phyloP scores from a whole-genome alignment of 2,329 filamentous ascomycete genomes.

The Colletotrichum horii region DNA sequence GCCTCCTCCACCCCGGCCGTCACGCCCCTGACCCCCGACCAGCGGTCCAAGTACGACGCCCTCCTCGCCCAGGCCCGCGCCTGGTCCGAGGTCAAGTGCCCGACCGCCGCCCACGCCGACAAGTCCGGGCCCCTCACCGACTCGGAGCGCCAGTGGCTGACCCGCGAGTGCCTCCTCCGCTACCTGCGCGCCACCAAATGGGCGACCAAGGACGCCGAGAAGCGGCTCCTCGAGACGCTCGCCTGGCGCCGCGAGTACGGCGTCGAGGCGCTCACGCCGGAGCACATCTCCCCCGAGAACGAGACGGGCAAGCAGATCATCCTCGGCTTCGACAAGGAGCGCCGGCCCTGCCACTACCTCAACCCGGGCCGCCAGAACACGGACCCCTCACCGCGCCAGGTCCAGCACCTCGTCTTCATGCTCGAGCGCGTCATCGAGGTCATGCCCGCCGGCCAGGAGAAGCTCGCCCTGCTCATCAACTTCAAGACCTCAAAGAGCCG shows the following conservation, averaged over 20 bases:
- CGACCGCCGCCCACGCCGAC: slow-evolving; percentile 54
- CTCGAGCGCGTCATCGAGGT: slow-evolving; percentile 87
- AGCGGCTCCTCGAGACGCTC: slow-evolving; percentile 81
- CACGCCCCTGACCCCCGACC: slow-evolving; percentile 72
- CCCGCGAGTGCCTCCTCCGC: slow-evolving; percentile 87
- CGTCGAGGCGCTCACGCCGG: slow-evolving; percentile 76
- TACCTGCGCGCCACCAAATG: slow-evolving; percentile 96
- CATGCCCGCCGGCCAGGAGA: slow-evolving; percentile 87
- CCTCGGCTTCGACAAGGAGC: slow-evolving; percentile 84
- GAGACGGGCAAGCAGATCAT: slow-evolving; percentile 96
- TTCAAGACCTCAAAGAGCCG: slow-evolving; percentile 82
- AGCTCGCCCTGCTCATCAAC: slow-evolving; percentile 85
- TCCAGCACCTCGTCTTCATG: slow-evolving; percentile 96
- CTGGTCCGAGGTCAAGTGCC: slow-evolving; percentile 70
- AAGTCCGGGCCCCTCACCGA: slow-evolving; percentile 73
- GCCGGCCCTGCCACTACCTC: slow-evolving; percentile 88
- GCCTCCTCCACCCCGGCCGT: slow-evolving; percentile 61
- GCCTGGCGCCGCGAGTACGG: slow-evolving; percentile 93
- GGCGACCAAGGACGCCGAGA: slow-evolving; percentile 75
- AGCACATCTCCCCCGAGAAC: slow-evolving; percentile 92
- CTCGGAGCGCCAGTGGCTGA: slow-evolving; percentile 86
- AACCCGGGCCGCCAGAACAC: slow-evolving; percentile 93
- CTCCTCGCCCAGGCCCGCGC: slow-evolving; percentile 73
- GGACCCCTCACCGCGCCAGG: slow-evolving; percentile 81
- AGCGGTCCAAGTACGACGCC: slow-evolving; percentile 80